Evolutionary conservation across 78 protist genomes (phyloP).

Genomic region (Dictyostelium firmibasis): DNA sequence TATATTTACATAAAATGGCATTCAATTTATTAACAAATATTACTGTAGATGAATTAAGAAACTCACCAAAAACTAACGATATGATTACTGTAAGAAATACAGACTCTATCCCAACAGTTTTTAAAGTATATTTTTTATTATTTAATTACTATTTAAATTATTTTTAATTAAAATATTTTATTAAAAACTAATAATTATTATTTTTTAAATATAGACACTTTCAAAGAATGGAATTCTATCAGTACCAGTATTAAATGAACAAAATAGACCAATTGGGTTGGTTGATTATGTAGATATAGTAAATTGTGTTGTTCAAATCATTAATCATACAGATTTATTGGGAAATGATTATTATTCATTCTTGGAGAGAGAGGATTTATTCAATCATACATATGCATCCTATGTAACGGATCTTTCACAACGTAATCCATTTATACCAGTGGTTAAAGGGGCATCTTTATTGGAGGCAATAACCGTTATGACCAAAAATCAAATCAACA

Average conservation of each 20-base stretch:
- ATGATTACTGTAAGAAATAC: conserved; percentile 28
- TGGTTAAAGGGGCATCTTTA: conserved; percentile 64
- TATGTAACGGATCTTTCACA: conserved; percentile 56
- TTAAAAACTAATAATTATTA: too few relatives aligned
- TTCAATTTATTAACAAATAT: conserved; percentile 12
- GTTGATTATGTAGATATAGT: conserved; percentile 73
- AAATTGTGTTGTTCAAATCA: conserved; percentile 61
- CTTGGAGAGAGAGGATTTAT: conserved; percentile 65
- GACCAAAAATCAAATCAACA: conserved; percentile 50
- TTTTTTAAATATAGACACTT: too few relatives aligned
- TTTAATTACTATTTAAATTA: background rate
- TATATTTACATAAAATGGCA: background rate
- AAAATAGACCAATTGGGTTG: conserved; percentile 49
- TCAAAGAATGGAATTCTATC: conserved; percentile 43
- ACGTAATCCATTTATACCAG: conserved; percentile 71
- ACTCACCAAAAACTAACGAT: conserved; percentile 35
- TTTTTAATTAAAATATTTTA: too few relatives aligned
- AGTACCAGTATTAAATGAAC: conserved; percentile 71
- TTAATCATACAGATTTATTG: conserved; percentile 62
- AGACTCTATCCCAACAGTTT: conserved; percentile 58
- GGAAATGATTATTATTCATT: conserved; percentile 73
- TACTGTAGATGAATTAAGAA: conserved; percentile 39
- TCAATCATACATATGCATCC: conserved; percentile 44
- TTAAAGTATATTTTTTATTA: conserved; percentile 10
- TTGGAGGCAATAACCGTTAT: conserved; percentile 72